Evolutionary conservation across 495 filamentous ascomycete genomes (phyloP).

Genomic region (Glarea lozoyensis): DNA sequence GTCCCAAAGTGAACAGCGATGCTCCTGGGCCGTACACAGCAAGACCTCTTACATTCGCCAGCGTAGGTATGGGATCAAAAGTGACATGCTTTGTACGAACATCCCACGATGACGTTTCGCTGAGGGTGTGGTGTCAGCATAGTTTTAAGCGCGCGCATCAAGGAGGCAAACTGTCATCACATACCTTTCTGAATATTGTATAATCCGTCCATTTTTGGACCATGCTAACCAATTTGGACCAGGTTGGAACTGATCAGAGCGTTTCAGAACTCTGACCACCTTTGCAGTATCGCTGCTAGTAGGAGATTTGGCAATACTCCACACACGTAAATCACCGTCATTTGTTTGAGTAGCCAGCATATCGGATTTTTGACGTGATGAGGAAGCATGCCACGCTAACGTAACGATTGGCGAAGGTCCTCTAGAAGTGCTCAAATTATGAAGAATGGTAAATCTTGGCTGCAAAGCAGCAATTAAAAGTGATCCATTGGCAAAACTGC

Average conservation of each 20-base stretch:
- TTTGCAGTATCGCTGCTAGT: conserved; percentile 65
- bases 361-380: conserved; percentile 92
- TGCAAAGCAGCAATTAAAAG: conserved; percentile 83
- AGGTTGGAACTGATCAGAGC: conserved; percentile 59
- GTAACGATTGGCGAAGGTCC: conserved; percentile 80
- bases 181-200: conserved; percentile 89
- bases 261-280: conserved; percentile 80
- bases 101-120: conserved; percentile 91
- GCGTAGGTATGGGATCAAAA: conserved; percentile 77
- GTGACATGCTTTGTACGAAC: conserved; percentile 92
- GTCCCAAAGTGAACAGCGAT: conserved; percentile 84
- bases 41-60: conserved; percentile 71
- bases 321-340: conserved; percentile 89
- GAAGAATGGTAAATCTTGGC: conserved; percentile 88
- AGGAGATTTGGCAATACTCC: conserved; percentile 88
- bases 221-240: conserved; percentile 95
- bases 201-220: conserved; percentile 94
- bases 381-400: conserved; percentile 96
- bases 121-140: conserved; percentile 31
- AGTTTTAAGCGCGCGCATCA: conserved; percentile 29
- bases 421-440: conserved; percentile 77
- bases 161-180: conserved; percentile 25
- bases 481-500: conserved; percentile 89
- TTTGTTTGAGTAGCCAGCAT: conserved; percentile 92
- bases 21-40: conserved; percentile 84